phyloP scores from a whole-genome alignment of 352 stramenopile species.

The Pythium sp. region DNA sequence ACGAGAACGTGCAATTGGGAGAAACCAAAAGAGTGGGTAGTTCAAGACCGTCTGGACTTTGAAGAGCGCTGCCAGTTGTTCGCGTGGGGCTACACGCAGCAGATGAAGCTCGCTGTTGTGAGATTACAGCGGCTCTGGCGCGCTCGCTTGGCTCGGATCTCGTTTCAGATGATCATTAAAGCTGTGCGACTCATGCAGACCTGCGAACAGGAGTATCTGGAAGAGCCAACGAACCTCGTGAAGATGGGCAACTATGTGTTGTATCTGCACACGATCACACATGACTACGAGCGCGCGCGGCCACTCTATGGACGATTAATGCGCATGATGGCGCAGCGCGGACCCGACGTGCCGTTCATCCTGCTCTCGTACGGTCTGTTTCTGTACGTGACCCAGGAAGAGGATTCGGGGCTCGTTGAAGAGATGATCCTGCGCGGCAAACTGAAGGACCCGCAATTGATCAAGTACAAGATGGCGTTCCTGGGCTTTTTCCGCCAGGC shows the following conservation, averaged over 20 bases:
- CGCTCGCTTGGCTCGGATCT: slow-evolving; percentile 45
- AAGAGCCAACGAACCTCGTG: slow-evolving; percentile 68
- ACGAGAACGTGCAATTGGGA: slow-evolving; percentile 68
- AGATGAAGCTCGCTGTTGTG: slow-evolving; percentile 47
- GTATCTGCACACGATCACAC: slow-evolving; percentile 68
- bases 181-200: slow-evolving; percentile 67
- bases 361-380: slow-evolving; percentile 76
- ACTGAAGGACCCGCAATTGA: slow-evolving; percentile 42
- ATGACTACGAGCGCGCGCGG: slow-evolving; percentile 78
- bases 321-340: slow-evolving; percentile 73
- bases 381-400: slow-evolving; percentile 67
- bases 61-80: slow-evolving; percentile 50
- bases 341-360: slow-evolving; percentile 78
- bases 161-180: slow-evolving; percentile 59
- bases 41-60: slow-evolving; percentile 39
- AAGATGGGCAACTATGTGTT: slow-evolving; percentile 85
- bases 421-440: slow-evolving; percentile 69
- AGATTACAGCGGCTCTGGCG: slow-evolving; percentile 57
- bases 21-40: slow-evolving; percentile 55
- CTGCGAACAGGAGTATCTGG: slow-evolving; percentile 69
- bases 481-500: slow-evolving; percentile 78
- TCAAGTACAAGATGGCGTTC: slow-evolving; percentile 77
- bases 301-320: slow-evolving; percentile 66
- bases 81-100: slow-evolving; percentile 63
- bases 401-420: slow-evolving; percentile 57